Base-by-base conservation (phyloP, 805 yeast species). In the Metschnikowia kunwiensis region DNA sequence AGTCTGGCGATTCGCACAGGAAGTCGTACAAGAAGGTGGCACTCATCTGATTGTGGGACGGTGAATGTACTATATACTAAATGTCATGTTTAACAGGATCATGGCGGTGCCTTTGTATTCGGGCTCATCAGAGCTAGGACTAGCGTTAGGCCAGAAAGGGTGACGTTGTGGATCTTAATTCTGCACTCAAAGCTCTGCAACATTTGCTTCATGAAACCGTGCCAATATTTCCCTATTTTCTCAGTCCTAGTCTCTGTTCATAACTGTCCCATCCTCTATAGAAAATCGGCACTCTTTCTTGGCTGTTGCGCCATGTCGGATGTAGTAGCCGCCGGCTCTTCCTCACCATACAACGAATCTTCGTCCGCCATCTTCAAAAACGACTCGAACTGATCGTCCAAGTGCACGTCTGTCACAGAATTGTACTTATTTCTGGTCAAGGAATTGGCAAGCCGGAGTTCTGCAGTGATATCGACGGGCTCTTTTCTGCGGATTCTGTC, bases 1-100 rank as follows among this genome's bases (percentile, higher is more conserved):
- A 84, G 27, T 65, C 76, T 24, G 95, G 95, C 12, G 87, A 82
- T 40, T 82, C 86, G 34, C 76, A 74, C 40, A 71, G 85, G 52
- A 73, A 89, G 57, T 73, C 78, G 15, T 72, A 86, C 36, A 46
- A 54, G 34, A 54, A 50, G 48, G 49, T 55, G 17, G 52, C 57
- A 11, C 34, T 48, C n/a, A 30, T 47, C 5, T 27, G 20, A 27
- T 10, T 21, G 24, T n/a, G n/a, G n/a, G n/a, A n/a, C n/a, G n/a
- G n/a, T n/a, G n/a, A n/a, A n/a, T n/a, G n/a, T n/a, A n/a, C n/a
- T n/a, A n/a, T n/a, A n/a, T n/a, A n/a, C n/a, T n/a, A n/a, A n/a
- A n/a, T n/a, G n/a, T n/a, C n/a, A n/a, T n/a, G n/a, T n/a, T n/a
- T n/a, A n/a, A n/a, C n/a, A n/a, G n/a, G n/a, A n/a, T n/a, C n/a